A percentile compares a stretch with the other conserved stretches of the same genome.
Evolutionary conservation across 2,329 filamentous ascomycete species (phyloP).

Genomic region (Pleomassaria siparia): DNA sequence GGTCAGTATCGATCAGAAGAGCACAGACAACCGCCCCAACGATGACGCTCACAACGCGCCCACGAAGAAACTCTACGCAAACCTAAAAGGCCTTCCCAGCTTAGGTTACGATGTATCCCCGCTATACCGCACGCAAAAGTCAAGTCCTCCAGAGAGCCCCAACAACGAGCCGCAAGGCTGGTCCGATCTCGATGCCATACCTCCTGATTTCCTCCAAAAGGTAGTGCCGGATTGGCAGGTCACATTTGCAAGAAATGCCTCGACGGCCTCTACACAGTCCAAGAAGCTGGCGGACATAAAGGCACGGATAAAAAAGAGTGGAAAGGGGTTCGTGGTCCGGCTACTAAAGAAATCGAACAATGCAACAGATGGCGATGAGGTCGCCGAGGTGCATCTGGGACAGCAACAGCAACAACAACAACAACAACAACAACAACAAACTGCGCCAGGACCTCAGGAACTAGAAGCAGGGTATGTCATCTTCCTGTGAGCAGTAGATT

Average conservation of each 20-base stretch:
- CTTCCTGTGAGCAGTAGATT: no score
- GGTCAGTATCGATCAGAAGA: constrained; percentile 24
- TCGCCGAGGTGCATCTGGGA: constrained; percentile 31
- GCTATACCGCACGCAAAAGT: constrained; percentile 22
- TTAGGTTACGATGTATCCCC: constrained; percentile 16
- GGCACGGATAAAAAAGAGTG: constrained; percentile 35
- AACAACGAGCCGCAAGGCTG: constrained; percentile 28
- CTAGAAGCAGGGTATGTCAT: constrained; percentile 27
- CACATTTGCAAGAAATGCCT: constrained; percentile 29
- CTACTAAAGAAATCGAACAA: constrained; percentile 28
- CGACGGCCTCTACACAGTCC: constrained; percentile 26
- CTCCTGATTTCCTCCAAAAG: constrained; percentile 30
- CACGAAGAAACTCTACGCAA: constrained; percentile 14
- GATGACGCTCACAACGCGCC: constrained; percentile 10
- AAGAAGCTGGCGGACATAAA: constrained; percentile 33
- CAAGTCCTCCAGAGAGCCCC: constrained; percentile 28
- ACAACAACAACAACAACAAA: constrained; percentile 5
- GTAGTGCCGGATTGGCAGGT: constrained; percentile 35
- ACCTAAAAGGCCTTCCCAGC: constrained; percentile 17
- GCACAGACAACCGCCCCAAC: constrained; percentile 11
- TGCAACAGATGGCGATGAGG: constrained; percentile 21
- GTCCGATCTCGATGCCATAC: constrained; percentile 32
- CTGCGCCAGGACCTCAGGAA: constrained; percentile 17
- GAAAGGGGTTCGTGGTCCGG: constrained; percentile 35
- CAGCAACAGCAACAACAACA: constrained; percentile 5